A percentile compares a stretch with the other conserved stretches of the same genome.
Evolutionary conservation across 495 filamentous ascomycete species (phyloP).

Genomic region (Penicillium pulvis): DNA sequence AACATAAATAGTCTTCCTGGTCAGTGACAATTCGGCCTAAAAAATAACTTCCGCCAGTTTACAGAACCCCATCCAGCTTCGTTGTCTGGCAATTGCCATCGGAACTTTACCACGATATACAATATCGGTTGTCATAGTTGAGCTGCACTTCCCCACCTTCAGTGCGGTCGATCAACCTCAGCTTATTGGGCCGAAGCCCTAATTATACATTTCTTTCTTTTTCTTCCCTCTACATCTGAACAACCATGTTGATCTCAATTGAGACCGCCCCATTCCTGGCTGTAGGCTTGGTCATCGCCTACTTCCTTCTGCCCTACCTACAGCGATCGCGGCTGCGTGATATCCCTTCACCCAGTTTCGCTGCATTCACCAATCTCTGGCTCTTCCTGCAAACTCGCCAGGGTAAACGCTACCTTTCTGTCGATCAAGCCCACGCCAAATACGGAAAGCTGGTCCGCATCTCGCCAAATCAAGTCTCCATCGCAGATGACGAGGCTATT

Average conservation of each 20-base stretch:
- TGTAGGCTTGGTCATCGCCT: slow-evolving; percentile 54
- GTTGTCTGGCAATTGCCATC: neutral
- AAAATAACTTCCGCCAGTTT: neutral
- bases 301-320: slow-evolving; percentile 72
- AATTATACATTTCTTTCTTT: neutral
- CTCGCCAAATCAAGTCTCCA: slow-evolving; percentile 58
- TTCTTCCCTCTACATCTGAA: neutral
- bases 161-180: slow-evolving; percentile 4
- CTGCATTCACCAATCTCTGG: slow-evolving; percentile 79
- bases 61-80: neutral
- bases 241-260: slow-evolving; percentile 43
- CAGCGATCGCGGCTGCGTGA: slow-evolving; percentile 61
- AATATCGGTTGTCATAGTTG: neutral
- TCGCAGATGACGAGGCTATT: slow-evolving; percentile 63
- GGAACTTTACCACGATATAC: neutral
- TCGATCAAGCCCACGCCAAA: slow-evolving; percentile 75
- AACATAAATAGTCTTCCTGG: slow-evolving; percentile 19
- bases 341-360: slow-evolving; percentile 67
- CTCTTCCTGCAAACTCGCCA: slow-evolving; percentile 67
- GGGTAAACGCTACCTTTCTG: slow-evolving; percentile 66
- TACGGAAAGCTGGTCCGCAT: slow-evolving; percentile 62
- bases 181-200: slow-evolving; percentile 1
- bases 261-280: slow-evolving; percentile 63
- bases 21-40: neutral
- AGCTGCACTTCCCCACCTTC: neutral